These are phyloP conservation scores for Fraxinus americana DNA, from an alignment of 257 asterid species.

Conservation along the genomic window DNA sequence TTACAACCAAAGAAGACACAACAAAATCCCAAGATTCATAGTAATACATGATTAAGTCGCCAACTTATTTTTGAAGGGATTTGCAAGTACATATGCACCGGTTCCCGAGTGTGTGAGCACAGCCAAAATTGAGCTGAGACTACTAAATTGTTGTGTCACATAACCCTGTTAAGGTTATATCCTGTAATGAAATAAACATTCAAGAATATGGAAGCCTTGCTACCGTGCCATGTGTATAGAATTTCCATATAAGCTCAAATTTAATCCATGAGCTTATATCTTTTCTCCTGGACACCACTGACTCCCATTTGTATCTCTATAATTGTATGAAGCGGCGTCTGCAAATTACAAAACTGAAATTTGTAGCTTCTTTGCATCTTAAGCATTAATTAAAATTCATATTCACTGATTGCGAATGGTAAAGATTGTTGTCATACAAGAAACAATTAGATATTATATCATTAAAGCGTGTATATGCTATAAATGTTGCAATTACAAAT, in stretches of 20 bases:
- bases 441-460: constrained; percentile 8
- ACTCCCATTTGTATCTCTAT: constrained; percentile 99
- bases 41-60: background rate
- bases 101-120: background rate
- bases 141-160: background rate
- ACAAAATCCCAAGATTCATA: background rate
- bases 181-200: background rate
- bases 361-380: constrained; percentile 2
- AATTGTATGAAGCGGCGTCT: constrained; percentile 96
- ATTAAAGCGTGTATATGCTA: background rate
- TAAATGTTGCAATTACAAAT: background rate
- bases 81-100: background rate
- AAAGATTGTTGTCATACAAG: background rate
- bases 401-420: background rate
- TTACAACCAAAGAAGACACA: background rate
- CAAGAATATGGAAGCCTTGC: background rate
- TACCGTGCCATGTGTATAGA: background rate
- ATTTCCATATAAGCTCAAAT: background rate
- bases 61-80: background rate
- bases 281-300: constrained; percentile 95
- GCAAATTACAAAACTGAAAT: constrained; percentile 30
- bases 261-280: constrained; percentile 82
- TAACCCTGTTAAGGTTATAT: background rate
- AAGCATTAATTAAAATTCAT: background rate
- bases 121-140: background rate